phyloP scores from a whole-genome alignment of 2,329 filamentous ascomycete genomes.

The Fusarium udum region DNA sequence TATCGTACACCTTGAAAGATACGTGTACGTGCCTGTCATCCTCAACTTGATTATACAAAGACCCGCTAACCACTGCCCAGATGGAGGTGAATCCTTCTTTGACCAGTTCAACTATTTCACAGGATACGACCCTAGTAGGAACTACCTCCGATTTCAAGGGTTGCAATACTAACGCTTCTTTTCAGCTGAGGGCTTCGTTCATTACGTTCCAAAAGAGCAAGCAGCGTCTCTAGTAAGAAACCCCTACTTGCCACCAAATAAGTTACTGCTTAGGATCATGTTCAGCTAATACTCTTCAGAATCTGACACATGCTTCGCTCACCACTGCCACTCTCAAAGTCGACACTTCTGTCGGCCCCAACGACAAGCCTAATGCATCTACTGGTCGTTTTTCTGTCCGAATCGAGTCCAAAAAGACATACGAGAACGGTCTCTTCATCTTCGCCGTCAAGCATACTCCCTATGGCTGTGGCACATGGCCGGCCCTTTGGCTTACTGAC shows the following conservation, averaged over 20 bases:
- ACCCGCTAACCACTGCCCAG: conserved; percentile 44
- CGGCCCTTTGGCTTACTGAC: conserved; percentile 73
- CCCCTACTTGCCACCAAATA: not conserved
- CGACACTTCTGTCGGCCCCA: conserved; percentile 65
- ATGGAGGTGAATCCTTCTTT: conserved; percentile 61
- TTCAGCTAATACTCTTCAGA: conserved; percentile 50
- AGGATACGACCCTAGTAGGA: conserved; percentile 59
- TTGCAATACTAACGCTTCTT: not conserved
- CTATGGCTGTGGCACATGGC: conserved; percentile 71
- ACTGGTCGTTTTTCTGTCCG: conserved; percentile 72
- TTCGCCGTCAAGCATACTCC: conserved; percentile 73
- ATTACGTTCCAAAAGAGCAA: conserved; percentile 59
- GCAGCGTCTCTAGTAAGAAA: conserved; percentile 54
- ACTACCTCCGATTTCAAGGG: not conserved
- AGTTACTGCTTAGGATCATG: not conserved
- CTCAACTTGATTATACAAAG: not conserved
- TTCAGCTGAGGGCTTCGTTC: conserved; percentile 59
- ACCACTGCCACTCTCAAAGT: conserved; percentile 66
- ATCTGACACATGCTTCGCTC: conserved; percentile 69
- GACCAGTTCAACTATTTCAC: conserved; percentile 64
- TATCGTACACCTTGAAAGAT: conserved; percentile 60
- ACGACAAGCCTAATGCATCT: conserved; percentile 59
- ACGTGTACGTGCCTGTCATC: conserved; percentile 53
- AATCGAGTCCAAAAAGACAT: conserved; percentile 67
- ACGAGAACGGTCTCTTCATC: conserved; percentile 71